Evolutionary conservation across 2,329 filamentous ascomycete species (phyloP).

Genomic region (Torrubiella hemipterigena): DNA sequence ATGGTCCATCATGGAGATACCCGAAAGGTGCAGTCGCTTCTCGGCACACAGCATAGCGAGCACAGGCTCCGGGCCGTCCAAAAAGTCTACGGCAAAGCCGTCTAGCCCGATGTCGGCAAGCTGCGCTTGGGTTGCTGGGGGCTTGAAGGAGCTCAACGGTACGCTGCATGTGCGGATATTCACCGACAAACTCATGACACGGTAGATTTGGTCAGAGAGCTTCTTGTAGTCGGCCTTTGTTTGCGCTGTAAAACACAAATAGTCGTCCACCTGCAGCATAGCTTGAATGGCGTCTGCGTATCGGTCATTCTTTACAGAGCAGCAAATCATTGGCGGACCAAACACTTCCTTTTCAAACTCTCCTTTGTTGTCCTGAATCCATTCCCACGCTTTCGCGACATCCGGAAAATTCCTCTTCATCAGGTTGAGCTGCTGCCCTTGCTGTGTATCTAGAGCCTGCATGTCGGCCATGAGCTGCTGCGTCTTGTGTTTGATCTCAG

Average conservation of each 20-base stretch:
- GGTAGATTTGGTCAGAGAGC: conserved; percentile 54
- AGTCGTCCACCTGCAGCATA: conserved; percentile 37
- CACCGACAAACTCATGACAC: conserved; percentile 54
- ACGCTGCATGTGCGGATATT: conserved; percentile 53
- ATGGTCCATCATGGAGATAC: conserved; percentile 51
- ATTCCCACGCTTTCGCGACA: conserved; percentile 61
- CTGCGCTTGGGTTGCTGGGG: conserved; percentile 43
- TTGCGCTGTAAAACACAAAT: conserved; percentile 65
- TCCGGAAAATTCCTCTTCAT: conserved; percentile 51
- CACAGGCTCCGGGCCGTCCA: conserved; percentile 72
- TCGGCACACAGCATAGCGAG: conserved; percentile 79
- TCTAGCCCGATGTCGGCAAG: conserved; percentile 55
- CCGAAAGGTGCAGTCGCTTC: conserved; percentile 55
- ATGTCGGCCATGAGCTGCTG: conserved; percentile 34
- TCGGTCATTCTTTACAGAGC: conserved; percentile 61
- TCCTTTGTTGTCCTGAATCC: conserved; percentile 61
- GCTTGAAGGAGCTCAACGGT: conserved; percentile 39
- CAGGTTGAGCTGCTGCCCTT: conserved; percentile 60
- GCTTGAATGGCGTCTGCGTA: conserved; percentile 48
- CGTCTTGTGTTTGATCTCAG: conserved; percentile 29
- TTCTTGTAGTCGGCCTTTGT: conserved; percentile 62
- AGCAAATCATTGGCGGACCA: conserved; percentile 69
- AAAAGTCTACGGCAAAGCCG: conserved; percentile 65
- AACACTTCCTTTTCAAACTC: conserved; percentile 66
- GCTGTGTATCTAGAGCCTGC: conserved; percentile 54